Conservation (phyloP, 164 flowering plant species). For the grape (Vitis vinifera) region ASM3070453v1 NC_081816.1:14462001-14462500, state of each 20-base stretch:
- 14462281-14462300: constrained; percentile 96
- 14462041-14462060: constrained; percentile 91
- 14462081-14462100: constrained; percentile 53
- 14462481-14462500: constrained; percentile 60
- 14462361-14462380: constrained; percentile 88
- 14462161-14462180: constrained; percentile 72
- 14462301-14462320: constrained; percentile 82
- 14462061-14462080: constrained; percentile 75
- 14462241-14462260: background rate
- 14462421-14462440: constrained; percentile 66
- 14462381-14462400: constrained; percentile 78
- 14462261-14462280: constrained; percentile 94
- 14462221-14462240: background rate
- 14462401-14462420: constrained; percentile 82
- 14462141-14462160: constrained; percentile 85
- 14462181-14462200: background rate
- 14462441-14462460: constrained; percentile 63
- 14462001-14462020: constrained; percentile 59
- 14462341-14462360: constrained; percentile 75
- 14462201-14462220: background rate
- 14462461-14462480: constrained; percentile 57
- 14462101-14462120: constrained; percentile 96
- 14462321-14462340: constrained; percentile 98
- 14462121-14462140: constrained; percentile 94
- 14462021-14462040: constrained; percentile 77